These are phyloP conservation scores for Pseudogymnoascus sp. DNA, from an alignment of 2,329 filamentous ascomycete genomes.

Conservation along the genomic window DNA sequence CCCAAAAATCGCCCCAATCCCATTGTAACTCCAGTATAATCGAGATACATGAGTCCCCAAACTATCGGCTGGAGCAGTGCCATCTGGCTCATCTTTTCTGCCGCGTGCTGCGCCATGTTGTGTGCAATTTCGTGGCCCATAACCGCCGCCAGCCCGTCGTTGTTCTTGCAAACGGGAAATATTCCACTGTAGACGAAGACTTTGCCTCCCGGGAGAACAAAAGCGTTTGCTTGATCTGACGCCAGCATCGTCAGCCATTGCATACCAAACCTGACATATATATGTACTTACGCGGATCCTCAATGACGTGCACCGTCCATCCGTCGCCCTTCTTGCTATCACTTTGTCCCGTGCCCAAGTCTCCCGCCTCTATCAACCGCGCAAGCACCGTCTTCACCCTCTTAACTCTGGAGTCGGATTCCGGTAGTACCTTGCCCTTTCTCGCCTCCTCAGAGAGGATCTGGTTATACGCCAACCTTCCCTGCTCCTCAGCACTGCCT, in stretches of 20 bases:
- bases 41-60: constrained; percentile 31
- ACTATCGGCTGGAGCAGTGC: constrained; percentile 33
- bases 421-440: constrained; percentile 47
- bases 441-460: constrained; percentile 48
- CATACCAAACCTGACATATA: not conserved
- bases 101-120: constrained; percentile 60
- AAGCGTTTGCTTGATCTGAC: constrained; percentile 53
- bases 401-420: constrained; percentile 48
- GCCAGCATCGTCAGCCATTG: not conserved
- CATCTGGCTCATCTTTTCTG: constrained; percentile 49
- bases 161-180: constrained; percentile 56
- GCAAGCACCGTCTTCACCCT: constrained; percentile 59
- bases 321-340: constrained; percentile 33
- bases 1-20: constrained; percentile 23
- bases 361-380: constrained; percentile 60
- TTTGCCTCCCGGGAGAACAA: constrained; percentile 71
- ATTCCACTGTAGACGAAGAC: constrained; percentile 75
- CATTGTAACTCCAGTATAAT: constrained; percentile 17
- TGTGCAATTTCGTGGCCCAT: constrained; percentile 77
- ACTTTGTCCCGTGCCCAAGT: constrained; percentile 35
- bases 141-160: constrained; percentile 66
- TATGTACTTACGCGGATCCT: constrained; percentile 44
- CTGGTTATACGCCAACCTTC: constrained; percentile 47
- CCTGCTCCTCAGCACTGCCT: constrained; percentile 45
- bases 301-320: constrained; percentile 71